Conservation (phyloP, 352 stramenopile genomes). For the Phytophthora crassamura region DNA sequence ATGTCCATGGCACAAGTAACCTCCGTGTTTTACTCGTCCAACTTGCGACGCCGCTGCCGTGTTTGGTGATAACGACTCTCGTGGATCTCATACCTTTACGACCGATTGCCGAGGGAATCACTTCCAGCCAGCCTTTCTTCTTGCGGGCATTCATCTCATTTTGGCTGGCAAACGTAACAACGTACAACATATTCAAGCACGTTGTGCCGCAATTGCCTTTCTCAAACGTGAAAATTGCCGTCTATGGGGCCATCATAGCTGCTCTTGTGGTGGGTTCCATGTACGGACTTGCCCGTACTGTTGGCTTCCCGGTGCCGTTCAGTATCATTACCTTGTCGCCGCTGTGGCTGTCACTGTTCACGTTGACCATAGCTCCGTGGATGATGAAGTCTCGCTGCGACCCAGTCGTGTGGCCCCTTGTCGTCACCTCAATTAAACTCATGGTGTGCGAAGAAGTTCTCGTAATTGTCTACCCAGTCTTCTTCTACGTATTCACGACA, state of each 20-base stretch:
- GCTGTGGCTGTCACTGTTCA: slow-evolving; percentile 18
- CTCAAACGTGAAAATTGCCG: neutral
- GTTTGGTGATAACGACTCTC: slow-evolving; percentile 15
- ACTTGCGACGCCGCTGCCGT: slow-evolving; percentile 18
- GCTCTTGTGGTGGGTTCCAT: neutral
- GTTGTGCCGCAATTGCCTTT: neutral
- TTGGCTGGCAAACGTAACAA: neutral
- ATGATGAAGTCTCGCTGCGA: slow-evolving; percentile 11
- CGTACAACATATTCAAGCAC: neutral
- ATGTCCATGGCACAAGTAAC: slow-evolving; percentile 4
- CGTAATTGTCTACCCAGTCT: slow-evolving; percentile 37
- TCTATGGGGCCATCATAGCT: slow-evolving; percentile 7
- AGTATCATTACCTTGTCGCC: slow-evolving; percentile 25
- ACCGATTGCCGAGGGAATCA: slow-evolving; percentile 5
- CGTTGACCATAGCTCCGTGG: slow-evolving; percentile 8
- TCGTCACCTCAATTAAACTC: slow-evolving; percentile 21
- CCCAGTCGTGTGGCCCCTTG: neutral
- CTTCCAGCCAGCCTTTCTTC: slow-evolving; percentile 2
- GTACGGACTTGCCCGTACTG: slow-evolving; percentile 14
- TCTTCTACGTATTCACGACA: slow-evolving; percentile 31
- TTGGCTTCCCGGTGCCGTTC: slow-evolving; percentile 50
- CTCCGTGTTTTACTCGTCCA: slow-evolving; percentile 13
- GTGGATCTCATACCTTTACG: slow-evolving; percentile 22
- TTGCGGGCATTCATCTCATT: neutral
- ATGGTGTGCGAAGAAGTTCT: slow-evolving; percentile 25